phyloP scores from a whole-genome alignment of 2,329 filamentous ascomycete species.

The Trichophyton schoenleinii region DNA sequence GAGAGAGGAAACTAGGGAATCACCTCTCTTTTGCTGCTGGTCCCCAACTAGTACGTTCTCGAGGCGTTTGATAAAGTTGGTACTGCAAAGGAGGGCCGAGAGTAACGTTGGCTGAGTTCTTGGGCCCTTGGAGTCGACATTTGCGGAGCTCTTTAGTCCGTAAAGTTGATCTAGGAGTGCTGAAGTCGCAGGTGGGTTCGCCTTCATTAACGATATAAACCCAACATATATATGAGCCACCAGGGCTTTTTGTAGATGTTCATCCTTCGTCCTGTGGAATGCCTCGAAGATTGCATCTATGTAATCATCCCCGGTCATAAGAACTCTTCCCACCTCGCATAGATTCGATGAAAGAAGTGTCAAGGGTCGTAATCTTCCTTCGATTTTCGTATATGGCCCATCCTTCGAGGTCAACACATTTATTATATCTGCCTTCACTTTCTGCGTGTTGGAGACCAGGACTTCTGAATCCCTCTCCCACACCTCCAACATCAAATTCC shows the following conservation, averaged over 20 bases:
- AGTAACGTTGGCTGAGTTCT: constrained; percentile 50
- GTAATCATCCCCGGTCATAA: constrained; percentile 79
- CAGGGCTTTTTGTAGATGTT: constrained; percentile 51
- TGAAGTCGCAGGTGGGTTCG: constrained; percentile 55
- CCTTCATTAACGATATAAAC: constrained; percentile 56
- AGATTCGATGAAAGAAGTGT: constrained; percentile 30
- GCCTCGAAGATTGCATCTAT: constrained; percentile 54
- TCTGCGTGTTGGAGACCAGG: constrained; percentile 27
- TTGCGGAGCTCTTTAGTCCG: constrained; percentile 58
- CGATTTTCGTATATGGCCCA: constrained; percentile 12
- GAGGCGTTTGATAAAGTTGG: constrained; percentile 50
- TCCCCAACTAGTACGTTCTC: constrained; percentile 22
- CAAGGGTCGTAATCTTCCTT: constrained; percentile 24
- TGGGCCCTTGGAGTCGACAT: constrained; percentile 41
- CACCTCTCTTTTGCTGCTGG: constrained; percentile 29
- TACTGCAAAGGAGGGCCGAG: constrained; percentile 66
- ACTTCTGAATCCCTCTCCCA: constrained; percentile 25
- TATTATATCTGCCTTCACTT: constrained; percentile 24
- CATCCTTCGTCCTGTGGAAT: constrained; percentile 47
- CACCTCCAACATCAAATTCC: constrained; percentile 41
- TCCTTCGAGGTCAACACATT: constrained; percentile 18
- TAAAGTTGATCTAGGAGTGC: constrained; percentile 74
- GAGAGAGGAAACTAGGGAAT: constrained; percentile 29
- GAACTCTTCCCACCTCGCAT: constrained; percentile 41
- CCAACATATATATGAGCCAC: constrained; percentile 65